Percentiles rank a stretch among this genome's conserved stretches.
phyloP scores from a whole-genome alignment of 2,329 filamentous ascomycete genomes.

The Zalaria sp. region DNA sequence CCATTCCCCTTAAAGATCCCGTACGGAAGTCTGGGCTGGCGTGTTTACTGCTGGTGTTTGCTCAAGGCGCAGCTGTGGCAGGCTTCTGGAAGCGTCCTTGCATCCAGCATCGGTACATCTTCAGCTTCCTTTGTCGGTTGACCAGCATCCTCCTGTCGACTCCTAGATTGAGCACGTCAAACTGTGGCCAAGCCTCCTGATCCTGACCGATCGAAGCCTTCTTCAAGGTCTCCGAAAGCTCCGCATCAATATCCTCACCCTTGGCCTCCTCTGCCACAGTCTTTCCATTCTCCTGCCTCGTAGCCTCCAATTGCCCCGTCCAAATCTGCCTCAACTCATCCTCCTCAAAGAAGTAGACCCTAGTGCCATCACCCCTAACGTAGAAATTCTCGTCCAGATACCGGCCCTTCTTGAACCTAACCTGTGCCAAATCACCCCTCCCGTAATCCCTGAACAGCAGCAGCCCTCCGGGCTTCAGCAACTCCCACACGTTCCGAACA shows the following conservation, averaged over 20 bases:
- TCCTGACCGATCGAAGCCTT: slow-evolving; percentile 5
- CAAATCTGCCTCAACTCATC: slow-evolving; percentile 72
- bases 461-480: slow-evolving; percentile 84
- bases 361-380: slow-evolving; percentile 83
- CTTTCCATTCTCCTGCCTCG: background rate
- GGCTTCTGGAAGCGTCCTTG: slow-evolving; percentile 59
- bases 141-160: slow-evolving; percentile 82
- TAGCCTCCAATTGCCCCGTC: slow-evolving; percentile 33
- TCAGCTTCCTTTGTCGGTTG: slow-evolving; percentile 77
- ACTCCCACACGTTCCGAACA: slow-evolving; percentile 62
- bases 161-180: slow-evolving; percentile 49
- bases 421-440: slow-evolving; percentile 86
- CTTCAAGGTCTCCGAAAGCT: slow-evolving; percentile 9
- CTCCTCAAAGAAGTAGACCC: slow-evolving; percentile 93
- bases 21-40: no score
- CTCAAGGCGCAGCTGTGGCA: slow-evolving; percentile 4
- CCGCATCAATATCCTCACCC: slow-evolving; percentile 4
- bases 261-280: background rate
- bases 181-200: background rate
- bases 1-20: no score
- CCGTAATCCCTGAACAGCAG: slow-evolving; percentile 96
- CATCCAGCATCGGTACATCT: slow-evolving; percentile 98
- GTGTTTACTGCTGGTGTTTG: slow-evolving; percentile 2
- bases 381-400: slow-evolving; percentile 98
- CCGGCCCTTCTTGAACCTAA: slow-evolving; percentile 88